Base-by-base conservation (phyloP, 768 basidiomycete genomes). In the Suillus fuscotomentosus region DNA sequence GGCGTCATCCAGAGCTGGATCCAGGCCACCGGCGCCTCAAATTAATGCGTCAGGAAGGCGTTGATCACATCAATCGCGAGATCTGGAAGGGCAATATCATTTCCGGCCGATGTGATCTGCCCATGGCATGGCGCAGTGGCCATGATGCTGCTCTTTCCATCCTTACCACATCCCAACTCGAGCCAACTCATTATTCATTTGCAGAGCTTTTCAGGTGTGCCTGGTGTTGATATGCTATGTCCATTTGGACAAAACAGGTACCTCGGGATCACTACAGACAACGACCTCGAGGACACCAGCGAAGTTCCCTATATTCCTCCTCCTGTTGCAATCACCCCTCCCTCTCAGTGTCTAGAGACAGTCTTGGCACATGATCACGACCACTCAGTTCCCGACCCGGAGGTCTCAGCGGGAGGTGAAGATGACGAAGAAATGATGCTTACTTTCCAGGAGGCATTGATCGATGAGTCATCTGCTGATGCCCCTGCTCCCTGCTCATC, bases 11-110 rank as follows among this genome's bases (percentile, higher is more conserved):
- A 3, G 47, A 61, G 8, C 60, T 61, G 3, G 24, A 61, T 53
- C 60, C 43, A 8, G 60, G 60, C 9, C 60, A 61, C 17, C 8
- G 47, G 6, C 60, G 3, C 4, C 24, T 61, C 31, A 61, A 61
- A 36, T 6, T 61, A 11, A 50, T 31, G 1, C 5, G 43, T 7
- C 10, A 42, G 1, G 38, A 61, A 10, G 42, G 48, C 0, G 43
- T 50, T 10, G 60, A 61, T 34, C 27, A 61, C 0, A 60, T 60
- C 14, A 60, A 42, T 70, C 7, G 67, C 73, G 11, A 67, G 48
- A 11, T 75, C 74, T 60, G 70, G 69, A 53, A 62, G 48, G 61
- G 61, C 0, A 24, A 61, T 45, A n/a, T 61, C 0, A 31, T 41
- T 0, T 6, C 43, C 0, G 6, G 36, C 0, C 6, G 6, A 8